Evolutionary conservation across 1,284 basidiomycete genomes (phyloP).

Genomic region (Ganoderma leucocontextum): DNA sequence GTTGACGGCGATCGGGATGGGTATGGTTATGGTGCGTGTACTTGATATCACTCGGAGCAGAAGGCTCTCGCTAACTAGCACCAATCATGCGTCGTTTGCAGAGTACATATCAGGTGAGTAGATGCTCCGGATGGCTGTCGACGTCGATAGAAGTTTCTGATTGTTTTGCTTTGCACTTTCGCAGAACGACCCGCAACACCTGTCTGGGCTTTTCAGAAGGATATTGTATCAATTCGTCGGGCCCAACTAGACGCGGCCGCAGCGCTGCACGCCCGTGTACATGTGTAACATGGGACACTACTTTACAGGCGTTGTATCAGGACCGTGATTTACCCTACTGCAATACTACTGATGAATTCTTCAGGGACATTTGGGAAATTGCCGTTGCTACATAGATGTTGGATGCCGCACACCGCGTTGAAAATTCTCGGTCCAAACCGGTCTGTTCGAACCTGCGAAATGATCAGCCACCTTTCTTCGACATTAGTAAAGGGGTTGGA

Average conservation of each 20-base stretch:
- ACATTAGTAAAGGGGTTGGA: too few relatives aligned
- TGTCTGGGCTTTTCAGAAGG: slow-evolving; percentile 87
- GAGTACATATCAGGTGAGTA: slow-evolving; percentile 57
- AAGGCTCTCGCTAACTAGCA: background rate
- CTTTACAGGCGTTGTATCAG: slow-evolving; percentile 9
- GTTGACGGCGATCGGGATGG: slow-evolving; percentile 81
- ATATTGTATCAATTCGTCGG: slow-evolving; percentile 94
- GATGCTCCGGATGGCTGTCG: background rate
- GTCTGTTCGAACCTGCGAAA: too few relatives aligned
- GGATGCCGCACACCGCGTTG: too few relatives aligned
- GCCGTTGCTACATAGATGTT: too few relatives aligned
- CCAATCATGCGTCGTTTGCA: slow-evolving; percentile 31
- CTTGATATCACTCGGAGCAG: background rate
- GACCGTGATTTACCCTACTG: background rate
- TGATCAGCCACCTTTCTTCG: too few relatives aligned
- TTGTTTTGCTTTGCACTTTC: slow-evolving; percentile 35
- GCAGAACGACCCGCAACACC: slow-evolving; percentile 88
- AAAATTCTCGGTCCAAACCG: too few relatives aligned
- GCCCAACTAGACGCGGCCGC: slow-evolving; percentile 62
- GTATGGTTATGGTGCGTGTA: slow-evolving; percentile 86
- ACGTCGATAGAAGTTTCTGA: slow-evolving; percentile 20
- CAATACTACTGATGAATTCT: background rate
- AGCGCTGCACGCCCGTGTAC: background rate
- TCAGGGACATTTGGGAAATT: background rate
- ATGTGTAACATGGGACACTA: background rate